A percentile compares a stretch with the other conserved stretches of the same genome.
phyloP scores from a whole-genome alignment of 2,329 filamentous ascomycete genomes.

The Neonectria ditissima region DNA sequence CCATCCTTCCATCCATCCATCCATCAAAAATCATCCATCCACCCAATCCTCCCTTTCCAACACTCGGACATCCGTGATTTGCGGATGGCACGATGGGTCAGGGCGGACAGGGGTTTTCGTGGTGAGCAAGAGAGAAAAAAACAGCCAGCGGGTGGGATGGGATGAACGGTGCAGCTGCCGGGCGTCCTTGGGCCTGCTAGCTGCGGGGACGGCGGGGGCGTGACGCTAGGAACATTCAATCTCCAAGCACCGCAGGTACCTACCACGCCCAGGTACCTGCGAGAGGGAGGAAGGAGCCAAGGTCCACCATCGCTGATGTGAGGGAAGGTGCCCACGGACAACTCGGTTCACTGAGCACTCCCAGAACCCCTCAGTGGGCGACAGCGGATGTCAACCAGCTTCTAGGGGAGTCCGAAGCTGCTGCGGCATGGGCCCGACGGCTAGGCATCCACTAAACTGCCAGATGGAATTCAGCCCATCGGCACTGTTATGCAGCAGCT shows the following conservation, averaged over 20 bases:
- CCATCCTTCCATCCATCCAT: neutral
- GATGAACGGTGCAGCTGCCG: constrained; percentile 40
- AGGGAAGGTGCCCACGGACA: constrained; percentile 32
- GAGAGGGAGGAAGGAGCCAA: constrained; percentile 12
- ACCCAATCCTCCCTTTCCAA: constrained; percentile 21
- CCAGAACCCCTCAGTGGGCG: constrained; percentile 8
- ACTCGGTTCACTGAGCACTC: neutral
- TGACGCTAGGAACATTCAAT: constrained; percentile 31
- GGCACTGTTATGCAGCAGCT: constrained; percentile 5
- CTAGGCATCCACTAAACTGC: constrained; percentile 1
- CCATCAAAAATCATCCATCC: neutral
- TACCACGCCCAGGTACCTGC: neutral
- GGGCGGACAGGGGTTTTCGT: constrained; percentile 35
- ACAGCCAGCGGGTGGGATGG: constrained; percentile 29
- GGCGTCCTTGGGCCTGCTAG: constrained; percentile 23
- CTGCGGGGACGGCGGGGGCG: constrained; percentile 37
- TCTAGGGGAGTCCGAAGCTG: constrained; percentile 5
- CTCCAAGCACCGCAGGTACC: neutral
- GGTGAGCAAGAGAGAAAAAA: constrained; percentile 10
- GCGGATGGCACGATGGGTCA: constrained; percentile 39
- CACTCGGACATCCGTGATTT: constrained; percentile 27
- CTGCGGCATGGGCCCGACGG: constrained; percentile 11
- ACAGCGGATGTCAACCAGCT: constrained; percentile 12
- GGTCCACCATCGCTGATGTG: constrained; percentile 36
- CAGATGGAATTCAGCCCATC: constrained; percentile 18